Evolutionary conservation across 768 basidiomycete genomes (phyloP), one percentile per base, ranked within the genome.

Genomic region (Hypholoma fasciculare): DNA sequence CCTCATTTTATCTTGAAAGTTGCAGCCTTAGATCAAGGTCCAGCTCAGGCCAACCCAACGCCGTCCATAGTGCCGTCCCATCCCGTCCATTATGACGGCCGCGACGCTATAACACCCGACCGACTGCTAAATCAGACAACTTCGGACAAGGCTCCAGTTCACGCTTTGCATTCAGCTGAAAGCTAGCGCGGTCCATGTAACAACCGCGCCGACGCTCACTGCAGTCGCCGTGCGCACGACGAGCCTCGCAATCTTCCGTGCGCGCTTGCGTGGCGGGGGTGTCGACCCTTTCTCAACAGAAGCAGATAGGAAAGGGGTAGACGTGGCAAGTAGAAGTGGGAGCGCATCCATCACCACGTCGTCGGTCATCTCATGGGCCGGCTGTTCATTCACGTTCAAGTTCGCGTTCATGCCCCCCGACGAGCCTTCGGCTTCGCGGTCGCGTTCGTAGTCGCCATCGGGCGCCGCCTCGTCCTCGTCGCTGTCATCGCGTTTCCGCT

Each of bases 161-260:
- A n/a, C 23, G 23, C 48, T 13, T 12, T 44, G 40, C 40, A 9
- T 9, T 34, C 26, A 70, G 54, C 69, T 67, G 69, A 86, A 91
- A 0, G 89, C 89, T 57, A 92, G 70, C 23, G 87, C 87, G 16
- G 85, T 82, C 89, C 89, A 91, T 2, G 89, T 80, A 3, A 83
- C 85, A 12, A 86, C 84, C 13, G 88, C 89, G 23, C 89, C 89
- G 40, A 91, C 70, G 0, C 82, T 80, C 34, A 86, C 80, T 16
- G 82, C 84, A 3, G 85, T 81, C 7, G 84, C 82, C 6, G 88
- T 89, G 47, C 83, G 83, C 39, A 76, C 79, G 37, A 84, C 72
- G 4, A 76, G 73, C 34, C 71, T 66, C 17, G 72, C 78, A 20
- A 82, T 67, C 46, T 72, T 77, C 60, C 79, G 73, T 1, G 75